Evolutionary conservation across 768 basidiomycete genomes (phyloP).

Genomic region (Lyophyllum decastes): DNA sequence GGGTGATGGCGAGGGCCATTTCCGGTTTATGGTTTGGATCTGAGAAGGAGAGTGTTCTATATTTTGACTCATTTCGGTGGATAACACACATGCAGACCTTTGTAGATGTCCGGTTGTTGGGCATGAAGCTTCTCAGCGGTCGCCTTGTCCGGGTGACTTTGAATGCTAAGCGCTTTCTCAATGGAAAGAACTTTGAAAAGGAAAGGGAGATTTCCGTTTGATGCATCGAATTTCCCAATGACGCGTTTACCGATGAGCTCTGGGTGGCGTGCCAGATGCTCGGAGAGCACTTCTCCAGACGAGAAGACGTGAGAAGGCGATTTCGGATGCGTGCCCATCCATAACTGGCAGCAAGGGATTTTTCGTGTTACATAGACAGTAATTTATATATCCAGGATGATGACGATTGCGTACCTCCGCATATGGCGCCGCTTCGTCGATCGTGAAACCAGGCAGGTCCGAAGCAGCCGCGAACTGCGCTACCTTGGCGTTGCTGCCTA

Average conservation of each 20-base stretch:
- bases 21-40: slow-evolving; percentile 99
- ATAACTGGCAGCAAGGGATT: slow-evolving; percentile 55
- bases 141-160: slow-evolving; percentile 88
- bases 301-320: slow-evolving; percentile 45
- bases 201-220: slow-evolving; percentile 78
- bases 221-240: slow-evolving; percentile 52
- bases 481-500: slow-evolving; percentile 79
- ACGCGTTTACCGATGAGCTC: slow-evolving; percentile 67
- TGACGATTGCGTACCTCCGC: slow-evolving; percentile 76
- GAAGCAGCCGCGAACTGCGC: slow-evolving; percentile 76
- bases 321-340: slow-evolving; percentile 97
- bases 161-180: slow-evolving; percentile 86
- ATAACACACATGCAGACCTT: slow-evolving; percentile 53
- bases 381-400: slow-evolving; percentile 4
- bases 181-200: slow-evolving; percentile 93
- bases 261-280: slow-evolving; percentile 66
- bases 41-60: slow-evolving; percentile 26
- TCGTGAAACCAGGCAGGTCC: slow-evolving; percentile 59
- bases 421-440: slow-evolving; percentile 78
- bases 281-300: slow-evolving; percentile 45
- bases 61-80: slow-evolving; percentile 4
- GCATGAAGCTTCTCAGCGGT: slow-evolving; percentile 72
- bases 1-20: slow-evolving; percentile 95
- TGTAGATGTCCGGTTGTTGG: slow-evolving; percentile 82
- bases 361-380: slow-evolving; percentile 6